phyloP scores from a whole-genome alignment of 2,329 filamentous ascomycete genomes.

The Alternaria sp. region DNA sequence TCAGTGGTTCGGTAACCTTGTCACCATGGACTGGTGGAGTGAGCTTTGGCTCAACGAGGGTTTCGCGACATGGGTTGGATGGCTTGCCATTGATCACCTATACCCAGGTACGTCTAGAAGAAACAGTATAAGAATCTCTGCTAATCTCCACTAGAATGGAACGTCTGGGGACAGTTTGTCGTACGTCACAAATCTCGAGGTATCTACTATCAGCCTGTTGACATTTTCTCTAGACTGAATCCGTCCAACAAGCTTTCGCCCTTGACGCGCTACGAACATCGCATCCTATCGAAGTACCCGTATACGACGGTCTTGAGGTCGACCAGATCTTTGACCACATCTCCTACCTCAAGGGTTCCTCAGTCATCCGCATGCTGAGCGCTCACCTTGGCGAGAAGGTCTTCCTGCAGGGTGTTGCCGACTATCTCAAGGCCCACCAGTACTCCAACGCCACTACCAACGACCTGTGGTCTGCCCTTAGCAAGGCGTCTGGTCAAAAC shows the following conservation, averaged over 20 bases:
- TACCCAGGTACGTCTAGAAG: conserved; percentile 67
- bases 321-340: conserved; percentile 98
- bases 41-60: conserved; percentile 91
- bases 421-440: conserved; percentile 85
- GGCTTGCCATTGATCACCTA: conserved; percentile 87
- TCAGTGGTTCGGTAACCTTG: conserved; percentile 94
- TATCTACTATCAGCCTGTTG: conserved; percentile 48
- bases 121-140: neutral
- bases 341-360: conserved; percentile 95
- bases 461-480: conserved; percentile 88
- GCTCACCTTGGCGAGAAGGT: conserved; percentile 85
- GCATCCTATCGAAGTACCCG: conserved; percentile 94
- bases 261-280: conserved; percentile 90
- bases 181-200: conserved; percentile 65
- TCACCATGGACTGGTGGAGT: conserved; percentile 97
- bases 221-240: conserved; percentile 71
- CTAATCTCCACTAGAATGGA: conserved; percentile 70
- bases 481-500: conserved; percentile 85
- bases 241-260: conserved; percentile 87
- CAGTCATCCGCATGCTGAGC: conserved; percentile 94
- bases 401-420: conserved; percentile 88
- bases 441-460: conserved; percentile 91
- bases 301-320: conserved; percentile 90
- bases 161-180: conserved; percentile 97
- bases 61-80: conserved; percentile 98